phyloP scores from a whole-genome alignment of 148 eudicot species.

The Vaccinium vitisidaea region DNA sequence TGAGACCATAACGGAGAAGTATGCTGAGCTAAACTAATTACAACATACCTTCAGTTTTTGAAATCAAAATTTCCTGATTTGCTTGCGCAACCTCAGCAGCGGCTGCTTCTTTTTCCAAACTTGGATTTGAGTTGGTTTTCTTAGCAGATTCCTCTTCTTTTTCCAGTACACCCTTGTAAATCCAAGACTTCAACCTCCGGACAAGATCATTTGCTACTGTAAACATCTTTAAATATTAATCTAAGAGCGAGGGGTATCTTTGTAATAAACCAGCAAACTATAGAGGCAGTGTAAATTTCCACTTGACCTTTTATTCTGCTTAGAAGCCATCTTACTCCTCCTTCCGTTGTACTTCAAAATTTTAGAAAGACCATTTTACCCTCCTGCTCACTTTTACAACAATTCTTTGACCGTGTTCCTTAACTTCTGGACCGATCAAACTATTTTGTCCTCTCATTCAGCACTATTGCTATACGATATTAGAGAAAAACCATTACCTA shows the following conservation, averaged over 20 bases:
- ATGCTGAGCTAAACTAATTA: neutral
- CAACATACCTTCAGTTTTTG: neutral
- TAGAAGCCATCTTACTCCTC: no score
- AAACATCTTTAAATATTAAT: neutral
- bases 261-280: neutral
- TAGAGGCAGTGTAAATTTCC: neutral
- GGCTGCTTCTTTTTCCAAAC: conserved; percentile 69
- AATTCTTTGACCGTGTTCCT: no score
- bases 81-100: conserved; percentile 50
- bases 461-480: no score
- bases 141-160: conserved; percentile 40
- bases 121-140: conserved; percentile 41
- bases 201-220: conserved; percentile 26
- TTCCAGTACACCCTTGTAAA: conserved; percentile 63
- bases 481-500: neutral
- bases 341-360: no score
- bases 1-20: neutral
- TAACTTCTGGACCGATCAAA: no score
- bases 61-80: no score
- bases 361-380: no score
- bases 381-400: no score
- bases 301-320: neutral
- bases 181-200: conserved; percentile 86
- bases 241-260: no score
- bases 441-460: no score